Base-by-base conservation (phyloP, 2,329 filamentous ascomycete genomes). In the Sarocladium strictum region DNA sequence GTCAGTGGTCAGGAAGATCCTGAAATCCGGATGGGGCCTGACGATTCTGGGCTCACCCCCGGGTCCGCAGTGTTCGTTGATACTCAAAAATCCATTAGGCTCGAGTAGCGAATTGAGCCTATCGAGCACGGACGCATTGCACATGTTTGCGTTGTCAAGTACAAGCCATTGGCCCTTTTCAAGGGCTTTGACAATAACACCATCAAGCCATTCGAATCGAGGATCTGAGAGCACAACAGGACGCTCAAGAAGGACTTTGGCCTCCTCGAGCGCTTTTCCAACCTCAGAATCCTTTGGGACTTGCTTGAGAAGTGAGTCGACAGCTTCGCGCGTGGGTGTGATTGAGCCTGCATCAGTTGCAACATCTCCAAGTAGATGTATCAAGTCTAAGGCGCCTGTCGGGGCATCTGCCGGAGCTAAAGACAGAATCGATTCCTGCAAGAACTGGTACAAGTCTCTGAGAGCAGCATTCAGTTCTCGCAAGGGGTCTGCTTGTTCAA, bases 131-230 rank as follows among this genome's bases (percentile, higher is more conserved):
- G 93, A 96, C 23, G 93, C 87, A 64, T 88, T 97, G 73, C 95
- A 99, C 55, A 99, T 80, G 64, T 99, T 99, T 57, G 95, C 94
- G 69, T 99, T 97, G 70, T 99, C 94, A 21, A 99, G 83, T 11
- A 99, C 86, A 17, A 99, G 77, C 94, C 94, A 99, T 57, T 91
- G 82, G 14, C 94, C 94, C 61, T 86, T 77, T 64, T 95, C 81
- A 11, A 97, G 76, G 40, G 94, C 93, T 62, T 91, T 87, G 49
- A 97, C 87, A 41, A 99, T 85, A 49, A 95, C 83, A 55, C 95
- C 94, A 66, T 99, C 93, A 2, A 96, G 84, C 94, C 94, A 99
- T 68, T 96, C 90, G 65, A 99, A 99, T 2, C 87, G 86, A 21
- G 91, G 90, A 58, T 86, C 86, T 21, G 86, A 82, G 23, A 90